These are phyloP conservation scores for Stagonosporopsis cucurbitacearum DNA, from an alignment of 2,329 filamentous ascomycete genomes.

Conservation along the genomic window DNA sequence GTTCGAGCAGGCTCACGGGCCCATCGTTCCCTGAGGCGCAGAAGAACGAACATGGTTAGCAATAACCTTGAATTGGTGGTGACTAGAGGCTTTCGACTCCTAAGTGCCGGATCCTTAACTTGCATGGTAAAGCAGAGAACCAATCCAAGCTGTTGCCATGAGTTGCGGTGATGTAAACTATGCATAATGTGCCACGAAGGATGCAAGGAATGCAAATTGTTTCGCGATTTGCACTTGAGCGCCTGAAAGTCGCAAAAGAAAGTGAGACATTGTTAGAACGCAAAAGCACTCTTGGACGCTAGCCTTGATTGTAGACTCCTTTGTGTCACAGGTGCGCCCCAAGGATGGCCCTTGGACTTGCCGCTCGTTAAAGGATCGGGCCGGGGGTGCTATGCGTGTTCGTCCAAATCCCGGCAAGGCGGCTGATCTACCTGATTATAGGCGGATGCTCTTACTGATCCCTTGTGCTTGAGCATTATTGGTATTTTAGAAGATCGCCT, in stretches of 20 bases:
- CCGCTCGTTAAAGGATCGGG: constrained; percentile 20
- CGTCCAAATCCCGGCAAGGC: constrained; percentile 11
- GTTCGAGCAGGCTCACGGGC: constrained; percentile 9
- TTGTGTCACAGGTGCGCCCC: constrained; percentile 5
- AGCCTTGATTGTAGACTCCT: not conserved
- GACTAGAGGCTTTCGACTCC: not conserved
- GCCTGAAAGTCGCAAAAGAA: constrained; percentile 10
- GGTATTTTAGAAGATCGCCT: not conserved
- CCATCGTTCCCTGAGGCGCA: constrained; percentile 9
- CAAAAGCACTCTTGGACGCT: constrained; percentile 12
- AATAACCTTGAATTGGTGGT: not conserved
- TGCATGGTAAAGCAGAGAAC: not conserved
- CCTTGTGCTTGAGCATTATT: constrained; percentile 11
- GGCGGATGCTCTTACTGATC: constrained; percentile 7
- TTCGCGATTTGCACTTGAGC: constrained; percentile 13
- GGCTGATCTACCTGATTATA: constrained; percentile 18
- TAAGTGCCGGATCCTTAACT: not conserved
- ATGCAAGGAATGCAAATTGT: constrained; percentile 13
- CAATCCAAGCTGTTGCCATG: constrained; percentile 2
- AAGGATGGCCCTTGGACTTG: constrained; percentile 15
- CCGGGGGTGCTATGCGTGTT: constrained; percentile 12
- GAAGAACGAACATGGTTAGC: not conserved
- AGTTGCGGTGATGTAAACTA: constrained; percentile 5
- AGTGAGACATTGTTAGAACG: constrained; percentile 13
- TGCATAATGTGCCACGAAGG: constrained; percentile 16